Base-by-base conservation (phyloP, 169 alveolate species). In the Plasmodium berghei region DNA sequence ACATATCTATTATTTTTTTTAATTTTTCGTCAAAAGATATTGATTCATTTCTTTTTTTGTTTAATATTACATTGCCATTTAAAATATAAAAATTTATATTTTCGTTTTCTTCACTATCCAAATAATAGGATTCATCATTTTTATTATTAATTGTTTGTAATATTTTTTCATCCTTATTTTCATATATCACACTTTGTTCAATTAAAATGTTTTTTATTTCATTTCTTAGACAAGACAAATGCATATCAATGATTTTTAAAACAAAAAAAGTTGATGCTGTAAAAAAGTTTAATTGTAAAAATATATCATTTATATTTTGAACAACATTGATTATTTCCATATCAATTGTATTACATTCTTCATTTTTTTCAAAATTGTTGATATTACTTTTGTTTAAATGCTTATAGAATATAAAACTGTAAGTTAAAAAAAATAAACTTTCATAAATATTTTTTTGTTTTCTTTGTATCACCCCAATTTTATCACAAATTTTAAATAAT, bases 371-470 rank as follows among this genome's bases (percentile, higher is more conserved):
- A 45, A 1, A n/a, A 2, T 14, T 14, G 1, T 12, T 12, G 2
- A 16, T 55, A 3, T 22, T 58, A 5, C 48, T 18, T 56, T 26
- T 26, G 10, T 49, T 40, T 6, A 54, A 45, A 67, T 45, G 69
- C 24, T 66, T 58, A 48, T 45, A 22, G 55, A 83, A 83, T 8
- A 83, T 20, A 56, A 40, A 55, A 67, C 90, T 67, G 63, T 83
- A 71, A 6, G 90, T 83, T 34, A 83, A 71, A 72, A 83, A 83
- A 64, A 83, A 83, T 48, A 83, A 14, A 40, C 73, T 54, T 10
- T 62, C 5, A 62, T 67, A 42, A 26, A 71, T 59, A 48, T 83
- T 59, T 20, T 72, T 71, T 66, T 67, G 18, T 45, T 61, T 69
- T 83, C 69, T 83, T 40, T 61, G 61, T 67, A 34, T 26, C 28